Evolutionary conservation across 305 asterid species (phyloP).

Genomic region (Rubia peregrina): DNA sequence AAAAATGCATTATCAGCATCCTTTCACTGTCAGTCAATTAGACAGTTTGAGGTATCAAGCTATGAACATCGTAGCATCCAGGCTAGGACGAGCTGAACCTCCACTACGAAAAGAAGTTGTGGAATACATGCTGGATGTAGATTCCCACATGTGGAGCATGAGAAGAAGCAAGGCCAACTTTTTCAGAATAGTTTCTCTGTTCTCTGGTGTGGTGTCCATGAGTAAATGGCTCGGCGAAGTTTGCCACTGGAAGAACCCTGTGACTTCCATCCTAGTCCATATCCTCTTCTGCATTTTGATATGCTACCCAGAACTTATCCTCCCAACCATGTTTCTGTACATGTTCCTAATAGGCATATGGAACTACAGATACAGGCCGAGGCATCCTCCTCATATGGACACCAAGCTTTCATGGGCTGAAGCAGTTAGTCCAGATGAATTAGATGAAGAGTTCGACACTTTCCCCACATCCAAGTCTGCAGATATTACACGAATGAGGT

Average conservation of each 20-base stretch:
- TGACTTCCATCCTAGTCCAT: conserved; percentile 43
- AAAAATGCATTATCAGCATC: conserved; percentile 49
- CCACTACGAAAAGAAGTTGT: conserved; percentile 50
- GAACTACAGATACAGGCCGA: conserved; percentile 40
- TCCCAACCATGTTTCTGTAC: conserved; percentile 42
- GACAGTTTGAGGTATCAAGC: conserved; percentile 47
- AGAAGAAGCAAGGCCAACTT: conserved; percentile 55
- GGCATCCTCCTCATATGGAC: conserved; percentile 55
- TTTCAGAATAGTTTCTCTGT: conserved; percentile 41
- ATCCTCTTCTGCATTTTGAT: conserved; percentile 38
- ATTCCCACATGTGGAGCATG: conserved; percentile 67
- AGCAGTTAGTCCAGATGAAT: conserved; percentile 39
- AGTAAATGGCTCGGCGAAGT: conserved; percentile 40
- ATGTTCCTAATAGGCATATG: conserved; percentile 48
- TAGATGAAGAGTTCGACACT: conserved; percentile 52
- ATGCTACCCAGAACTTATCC: conserved; percentile 48
- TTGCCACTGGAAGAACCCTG: conserved; percentile 45
- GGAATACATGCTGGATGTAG: conserved; percentile 54
- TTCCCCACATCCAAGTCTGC: conserved; percentile 37
- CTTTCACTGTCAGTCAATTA: conserved; percentile 42
- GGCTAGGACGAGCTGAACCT: conserved; percentile 57
- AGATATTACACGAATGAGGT: conserved; percentile 38
- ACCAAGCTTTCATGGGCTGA: conserved; percentile 49
- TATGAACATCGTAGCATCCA: conserved; percentile 39
- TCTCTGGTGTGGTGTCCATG: conserved; percentile 31